Conservation (phyloP, 1,284 basidiomycete species). For the Leccinum subrobustum region DNA sequence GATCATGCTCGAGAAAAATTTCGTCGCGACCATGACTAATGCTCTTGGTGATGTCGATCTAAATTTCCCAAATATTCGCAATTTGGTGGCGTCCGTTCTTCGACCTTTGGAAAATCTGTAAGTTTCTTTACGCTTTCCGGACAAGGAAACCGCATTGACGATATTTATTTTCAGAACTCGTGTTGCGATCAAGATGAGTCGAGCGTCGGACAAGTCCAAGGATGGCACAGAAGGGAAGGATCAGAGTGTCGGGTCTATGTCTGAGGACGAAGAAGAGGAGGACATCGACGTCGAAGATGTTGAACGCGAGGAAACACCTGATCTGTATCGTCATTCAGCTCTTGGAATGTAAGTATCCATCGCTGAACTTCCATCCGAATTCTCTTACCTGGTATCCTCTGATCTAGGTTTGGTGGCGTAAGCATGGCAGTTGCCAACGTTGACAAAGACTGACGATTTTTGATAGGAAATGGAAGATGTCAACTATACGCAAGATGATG, state of each 20-base stretch:
- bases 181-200: slow-evolving; percentile 96
- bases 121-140: slow-evolving; percentile 32
- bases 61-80: slow-evolving; percentile 91
- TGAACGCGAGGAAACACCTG: slow-evolving; percentile 80
- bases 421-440: slow-evolving; percentile 33
- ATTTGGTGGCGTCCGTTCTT: slow-evolving; percentile 82
- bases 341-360: slow-evolving; percentile 80
- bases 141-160: slow-evolving; percentile 6
- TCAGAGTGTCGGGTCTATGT: slow-evolving; percentile 55
- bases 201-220: slow-evolving; percentile 71
- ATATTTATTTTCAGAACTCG: slow-evolving; percentile 64
- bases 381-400: slow-evolving; percentile 1
- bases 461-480: slow-evolving; percentile 80
- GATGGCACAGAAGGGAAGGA: slow-evolving; percentile 52
- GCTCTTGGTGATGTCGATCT: slow-evolving; percentile 93
- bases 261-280: slow-evolving; percentile 65
- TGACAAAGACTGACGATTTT: slow-evolving; percentile 5
- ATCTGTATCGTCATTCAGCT: slow-evolving; percentile 95
- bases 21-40: slow-evolving; percentile 85
- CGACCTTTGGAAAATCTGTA: slow-evolving; percentile 89
- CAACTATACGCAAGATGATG: slow-evolving; percentile 67
- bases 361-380: background rate
- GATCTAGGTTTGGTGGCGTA: slow-evolving; percentile 73
- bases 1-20: slow-evolving; percentile 98
- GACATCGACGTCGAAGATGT: slow-evolving; percentile 45